A percentile compares a stretch with the other conserved stretches of the same genome.
Conservation (phyloP, 2,329 filamentous ascomycete species). For the Plenodomus tracheiphilus region DNA sequence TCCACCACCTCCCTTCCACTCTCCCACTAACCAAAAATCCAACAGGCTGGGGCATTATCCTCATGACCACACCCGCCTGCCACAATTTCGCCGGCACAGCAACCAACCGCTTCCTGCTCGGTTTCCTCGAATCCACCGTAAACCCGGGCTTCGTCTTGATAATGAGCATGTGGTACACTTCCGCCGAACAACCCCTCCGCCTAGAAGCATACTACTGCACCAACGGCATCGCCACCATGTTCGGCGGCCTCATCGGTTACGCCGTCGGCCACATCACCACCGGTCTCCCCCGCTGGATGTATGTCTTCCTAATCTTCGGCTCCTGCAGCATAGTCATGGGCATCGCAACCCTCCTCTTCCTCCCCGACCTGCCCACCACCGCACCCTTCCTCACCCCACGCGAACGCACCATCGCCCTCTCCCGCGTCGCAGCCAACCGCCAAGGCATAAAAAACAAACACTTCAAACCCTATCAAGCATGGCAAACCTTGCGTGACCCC, state of each 20-base stretch:
- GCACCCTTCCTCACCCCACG: conserved; percentile 20
- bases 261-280: conserved; percentile 58
- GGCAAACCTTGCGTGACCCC: conserved; percentile 51
- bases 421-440: conserved; percentile 50
- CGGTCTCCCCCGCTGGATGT: conserved; percentile 52
- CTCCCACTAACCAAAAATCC: neutral
- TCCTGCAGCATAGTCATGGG: conserved; percentile 37
- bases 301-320: conserved; percentile 60
- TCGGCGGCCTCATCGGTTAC: conserved; percentile 61
- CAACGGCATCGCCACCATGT: conserved; percentile 58
- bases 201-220: conserved; percentile 50
- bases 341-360: conserved; percentile 53
- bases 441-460: conserved; percentile 56
- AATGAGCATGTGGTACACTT: conserved; percentile 68
- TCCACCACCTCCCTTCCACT: too few relatives aligned
- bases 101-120: conserved; percentile 53
- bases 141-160: conserved; percentile 65
- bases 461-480: conserved; percentile 50
- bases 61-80: conserved; percentile 48
- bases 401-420: conserved; percentile 35
- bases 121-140: conserved; percentile 53
- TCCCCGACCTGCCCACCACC: conserved; percentile 53
- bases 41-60: conserved; percentile 45
- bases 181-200: conserved; percentile 63
- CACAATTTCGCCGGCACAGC: conserved; percentile 46